Evolutionary conservation across 2,329 filamentous ascomycete genomes (phyloP), one percentile per base, ranked within the genome.

Genomic region (Talaromyces sp.): DNA sequence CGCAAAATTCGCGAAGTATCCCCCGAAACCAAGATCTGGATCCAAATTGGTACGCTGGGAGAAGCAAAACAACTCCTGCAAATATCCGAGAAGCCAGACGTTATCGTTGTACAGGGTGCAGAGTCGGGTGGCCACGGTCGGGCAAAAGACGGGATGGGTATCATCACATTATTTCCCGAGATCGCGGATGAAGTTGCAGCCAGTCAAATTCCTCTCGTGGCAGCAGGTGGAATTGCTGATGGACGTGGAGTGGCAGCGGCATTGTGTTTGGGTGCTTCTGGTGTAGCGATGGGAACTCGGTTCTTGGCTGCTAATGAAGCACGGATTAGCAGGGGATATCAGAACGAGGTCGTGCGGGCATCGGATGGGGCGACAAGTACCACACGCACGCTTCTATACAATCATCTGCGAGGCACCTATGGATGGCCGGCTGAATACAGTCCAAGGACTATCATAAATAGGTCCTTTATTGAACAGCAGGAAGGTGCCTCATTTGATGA

Each of bases 371-470:
- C 80, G 0, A 69, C 72, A 16, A 75, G 62, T 7, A 86, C 83
- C 0, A 76, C 76, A 3, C 65, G 80, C 17, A 80, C 79, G 0
- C 75, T 76, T 47, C 68, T 85, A 3, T 85, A 84, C 61, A 83
- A 85, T 64, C 68, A 68, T 8, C 68, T 84, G 6, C 70, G 84
- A 4, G 83, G 82, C 0, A 87, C 82, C 0, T 77, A 73, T 19
- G 80, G 78, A 1, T 88, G 86, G 86, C 83, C 84, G 0, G 69
- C 74, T 36, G 70, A 69, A n/a, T 86, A 86, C 63, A 81, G 82
- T 63, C 85, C 78, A 0, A 71, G 86, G 22, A 81, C 79, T 0
- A 75, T 87, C 2, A 67, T 83, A 20, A 88, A 87, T 62, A 69
- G 70, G 58, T 86, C 80, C 35, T 84, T 70, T 47, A 52, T 65